phyloP scores from a whole-genome alignment of 129 eudicot species.

The Deinandra increscens region DNA sequence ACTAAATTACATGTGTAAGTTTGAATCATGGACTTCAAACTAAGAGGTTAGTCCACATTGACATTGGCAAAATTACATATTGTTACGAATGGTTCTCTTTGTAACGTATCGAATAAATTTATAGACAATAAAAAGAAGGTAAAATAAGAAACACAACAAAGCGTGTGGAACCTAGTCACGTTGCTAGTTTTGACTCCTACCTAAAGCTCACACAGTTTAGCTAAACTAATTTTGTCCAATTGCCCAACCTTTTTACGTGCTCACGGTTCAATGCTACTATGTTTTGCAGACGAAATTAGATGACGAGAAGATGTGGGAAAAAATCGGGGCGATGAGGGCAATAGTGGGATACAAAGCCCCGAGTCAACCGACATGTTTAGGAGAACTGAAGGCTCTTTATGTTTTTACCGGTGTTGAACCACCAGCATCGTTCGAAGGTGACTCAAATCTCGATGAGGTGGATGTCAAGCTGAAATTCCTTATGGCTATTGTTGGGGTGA shows the following conservation, averaged over 20 bases:
- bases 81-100: neutral
- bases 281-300: slow-evolving; percentile 28
- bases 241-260: no score
- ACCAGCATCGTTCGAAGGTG: slow-evolving; percentile 38
- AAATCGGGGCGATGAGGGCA: slow-evolving; percentile 53
- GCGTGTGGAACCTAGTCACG: no score
- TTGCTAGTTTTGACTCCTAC: no score
- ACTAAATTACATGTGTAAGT: no score
- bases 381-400: slow-evolving; percentile 69
- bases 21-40: no score
- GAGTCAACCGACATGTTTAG: slow-evolving; percentile 27
- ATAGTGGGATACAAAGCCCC: slow-evolving; percentile 65
- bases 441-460: slow-evolving; percentile 33
- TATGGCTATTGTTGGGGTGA: slow-evolving; percentile 73
- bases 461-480: slow-evolving; percentile 51
- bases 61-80: neutral
- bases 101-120: neutral
- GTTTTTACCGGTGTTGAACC: slow-evolving; percentile 80
- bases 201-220: no score
- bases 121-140: no score
- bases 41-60: no score
- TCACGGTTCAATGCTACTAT: neutral
- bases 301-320: slow-evolving; percentile 65
- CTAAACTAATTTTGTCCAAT: no score
- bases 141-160: neutral